Percentiles rank a stretch among this genome's conserved stretches.
Conservation (phyloP, 768 basidiomycete species). For the Suillus occidentalis region DNA sequence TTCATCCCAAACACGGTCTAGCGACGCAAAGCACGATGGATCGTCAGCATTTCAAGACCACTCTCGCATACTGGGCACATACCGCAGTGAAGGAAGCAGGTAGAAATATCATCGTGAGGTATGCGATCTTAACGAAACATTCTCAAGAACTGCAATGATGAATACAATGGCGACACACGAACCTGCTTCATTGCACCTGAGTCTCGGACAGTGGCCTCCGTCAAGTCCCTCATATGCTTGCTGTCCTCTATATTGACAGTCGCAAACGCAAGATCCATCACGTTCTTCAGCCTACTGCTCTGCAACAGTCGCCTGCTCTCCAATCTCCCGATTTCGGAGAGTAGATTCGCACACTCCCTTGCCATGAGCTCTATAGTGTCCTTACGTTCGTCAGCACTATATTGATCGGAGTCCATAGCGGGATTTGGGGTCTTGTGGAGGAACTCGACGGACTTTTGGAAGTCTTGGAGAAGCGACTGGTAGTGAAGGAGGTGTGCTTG, state of each 20-base stretch:
- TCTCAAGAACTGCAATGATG: conserved; percentile 2
- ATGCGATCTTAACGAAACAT: conserved; percentile 40
- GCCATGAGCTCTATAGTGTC: conserved; percentile 6
- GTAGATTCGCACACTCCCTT: conserved; percentile 23
- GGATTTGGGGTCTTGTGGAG: conserved; percentile 51
- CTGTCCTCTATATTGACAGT: conserved; percentile 54
- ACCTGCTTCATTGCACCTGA: conserved; percentile 25
- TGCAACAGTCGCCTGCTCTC: conserved; percentile 34
- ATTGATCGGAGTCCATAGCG: conserved; percentile 32
- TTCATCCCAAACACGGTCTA: conserved; percentile 33
- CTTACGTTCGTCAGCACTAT: conserved; percentile 12
- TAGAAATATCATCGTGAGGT: conserved; percentile 58
- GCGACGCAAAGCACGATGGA: conserved; percentile 9
- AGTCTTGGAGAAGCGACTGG: conserved; percentile 53
- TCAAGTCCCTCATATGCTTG: conserved; percentile 8
- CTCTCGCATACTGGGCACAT: conserved; percentile 5
- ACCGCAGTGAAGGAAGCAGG: conserved; percentile 46
- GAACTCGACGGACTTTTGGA: conserved; percentile 51
- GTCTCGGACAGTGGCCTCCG: conserved; percentile 13
- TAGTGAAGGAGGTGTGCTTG: conserved; percentile 61
- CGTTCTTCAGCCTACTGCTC: conserved; percentile 27
- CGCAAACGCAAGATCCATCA: conserved; percentile 42
- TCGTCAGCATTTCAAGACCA: conserved; percentile 5
- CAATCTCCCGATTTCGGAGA: conserved; percentile 49
- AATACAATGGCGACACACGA: not conserved